Conservation (phyloP, 2,329 filamentous ascomycete genomes). For the Pseudogymnoascus sp. region DNA sequence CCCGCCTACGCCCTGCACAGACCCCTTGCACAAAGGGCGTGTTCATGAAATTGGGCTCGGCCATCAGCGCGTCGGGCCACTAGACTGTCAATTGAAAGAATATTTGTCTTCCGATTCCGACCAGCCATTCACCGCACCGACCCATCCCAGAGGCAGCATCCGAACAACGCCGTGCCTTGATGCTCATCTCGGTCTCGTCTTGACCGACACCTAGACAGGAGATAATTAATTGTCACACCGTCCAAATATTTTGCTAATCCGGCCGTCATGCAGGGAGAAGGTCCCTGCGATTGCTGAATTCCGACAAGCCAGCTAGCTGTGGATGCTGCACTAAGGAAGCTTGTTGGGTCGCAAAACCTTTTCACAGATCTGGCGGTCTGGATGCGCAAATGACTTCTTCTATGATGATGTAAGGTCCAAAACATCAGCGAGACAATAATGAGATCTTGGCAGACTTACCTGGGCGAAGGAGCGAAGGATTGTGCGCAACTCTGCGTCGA, state of each 20-base stretch:
- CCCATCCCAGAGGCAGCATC: background rate
- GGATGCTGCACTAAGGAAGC: background rate
- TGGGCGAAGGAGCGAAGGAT: background rate
- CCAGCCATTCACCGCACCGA: background rate
- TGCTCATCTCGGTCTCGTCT: background rate
- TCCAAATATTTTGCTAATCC: background rate
- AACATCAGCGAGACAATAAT: background rate
- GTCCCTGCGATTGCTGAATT: background rate
- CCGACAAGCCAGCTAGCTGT: background rate
- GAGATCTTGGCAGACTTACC: background rate
- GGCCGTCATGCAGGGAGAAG: background rate
- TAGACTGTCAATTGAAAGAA: background rate
- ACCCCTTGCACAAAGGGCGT: background rate
- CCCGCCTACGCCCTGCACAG: background rate
- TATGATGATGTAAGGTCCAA: background rate
- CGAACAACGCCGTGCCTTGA: background rate
- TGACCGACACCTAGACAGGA: background rate
- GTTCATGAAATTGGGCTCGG: constrained; percentile 2
- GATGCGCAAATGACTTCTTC: background rate
- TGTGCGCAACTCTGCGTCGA: background rate
- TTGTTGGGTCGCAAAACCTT: background rate
- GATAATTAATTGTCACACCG: background rate
- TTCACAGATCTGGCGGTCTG: background rate
- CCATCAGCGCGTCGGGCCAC: background rate
- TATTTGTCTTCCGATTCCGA: background rate